Conservation (phyloP, 192 early-diverging fungal genomes). For the Backusella psychrophila region DNA sequence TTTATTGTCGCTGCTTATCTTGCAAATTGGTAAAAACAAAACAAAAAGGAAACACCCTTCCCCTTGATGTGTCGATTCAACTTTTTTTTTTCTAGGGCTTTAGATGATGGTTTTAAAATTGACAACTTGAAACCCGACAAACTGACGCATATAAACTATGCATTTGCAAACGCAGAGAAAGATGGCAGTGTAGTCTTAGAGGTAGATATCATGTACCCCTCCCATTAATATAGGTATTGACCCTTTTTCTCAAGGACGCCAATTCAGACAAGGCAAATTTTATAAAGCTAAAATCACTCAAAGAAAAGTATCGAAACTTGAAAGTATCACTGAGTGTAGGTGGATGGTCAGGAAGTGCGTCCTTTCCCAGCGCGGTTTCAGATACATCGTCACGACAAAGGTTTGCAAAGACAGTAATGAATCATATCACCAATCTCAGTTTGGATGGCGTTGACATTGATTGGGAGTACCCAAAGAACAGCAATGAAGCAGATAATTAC, state of each 20-base stretch:
- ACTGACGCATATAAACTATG: constrained; percentile 76
- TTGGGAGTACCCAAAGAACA: constrained; percentile 77
- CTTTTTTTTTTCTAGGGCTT: constrained; percentile 44
- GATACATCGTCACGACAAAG: constrained; percentile 41
- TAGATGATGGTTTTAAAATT: constrained; percentile 64
- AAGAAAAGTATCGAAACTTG: constrained; percentile 62
- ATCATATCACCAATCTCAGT: constrained; percentile 43
- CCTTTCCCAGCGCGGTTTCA: constrained; percentile 64
- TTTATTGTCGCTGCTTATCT: constrained; percentile 26
- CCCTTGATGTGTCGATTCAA: background rate
- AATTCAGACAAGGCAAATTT: constrained; percentile 76
- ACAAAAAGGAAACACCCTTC: background rate
- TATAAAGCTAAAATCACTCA: constrained; percentile 62
- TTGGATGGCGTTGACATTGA: constrained; percentile 65
- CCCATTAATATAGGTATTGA: background rate
- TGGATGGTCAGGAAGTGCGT: constrained; percentile 71
- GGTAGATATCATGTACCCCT: background rate
- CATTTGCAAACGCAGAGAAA: constrained; percentile 65
- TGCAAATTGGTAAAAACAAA: constrained; percentile 21
- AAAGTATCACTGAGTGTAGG: constrained; percentile 73
- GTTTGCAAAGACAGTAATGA: constrained; percentile 54
- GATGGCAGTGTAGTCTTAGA: constrained; percentile 65
- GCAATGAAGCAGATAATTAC: constrained; percentile 78
- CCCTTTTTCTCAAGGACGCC: constrained; percentile 39
- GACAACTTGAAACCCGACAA: constrained; percentile 54